Conservation (phyloP, 2,329 filamentous ascomycete species). For the Sarocladium strictum region DNA sequence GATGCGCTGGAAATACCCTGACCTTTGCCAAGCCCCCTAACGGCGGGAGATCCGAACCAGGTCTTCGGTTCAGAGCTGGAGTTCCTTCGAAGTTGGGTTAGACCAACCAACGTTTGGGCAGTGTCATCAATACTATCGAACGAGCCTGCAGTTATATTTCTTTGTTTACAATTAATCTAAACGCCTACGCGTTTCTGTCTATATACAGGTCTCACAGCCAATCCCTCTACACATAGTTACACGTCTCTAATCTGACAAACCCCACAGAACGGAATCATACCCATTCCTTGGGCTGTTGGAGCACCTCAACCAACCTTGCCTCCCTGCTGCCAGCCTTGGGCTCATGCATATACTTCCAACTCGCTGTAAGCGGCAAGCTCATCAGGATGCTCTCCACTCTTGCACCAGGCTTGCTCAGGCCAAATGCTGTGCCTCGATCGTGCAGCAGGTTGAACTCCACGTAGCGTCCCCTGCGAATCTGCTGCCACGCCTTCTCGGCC, state of each 20-base stretch:
- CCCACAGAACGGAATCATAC: slow-evolving; percentile 31
- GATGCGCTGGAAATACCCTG: no score
- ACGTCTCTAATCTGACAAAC: background rate
- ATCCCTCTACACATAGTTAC: no score
- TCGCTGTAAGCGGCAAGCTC: slow-evolving; percentile 88
- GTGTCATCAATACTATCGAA: no score
- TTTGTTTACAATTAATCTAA: no score
- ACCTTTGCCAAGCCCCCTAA: no score
- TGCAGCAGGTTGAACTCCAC: slow-evolving; percentile 99
- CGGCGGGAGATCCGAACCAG: no score
- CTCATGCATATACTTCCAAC: slow-evolving; percentile 94
- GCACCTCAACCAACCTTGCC: slow-evolving; percentile 70
- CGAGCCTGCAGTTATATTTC: no score
- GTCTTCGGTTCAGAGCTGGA: no score
- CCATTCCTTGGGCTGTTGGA: slow-evolving; percentile 62
- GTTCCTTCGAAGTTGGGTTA: no score
- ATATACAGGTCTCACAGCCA: no score
- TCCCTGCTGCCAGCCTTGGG: slow-evolving; percentile 71
- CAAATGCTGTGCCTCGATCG: slow-evolving; percentile 91
- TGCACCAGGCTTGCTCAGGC: slow-evolving; percentile 84
- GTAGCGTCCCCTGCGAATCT: slow-evolving; percentile 87
- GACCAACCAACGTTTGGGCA: no score
- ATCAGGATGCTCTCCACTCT: slow-evolving; percentile 96
- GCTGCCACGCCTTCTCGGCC: slow-evolving; percentile 92
- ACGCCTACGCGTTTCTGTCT: no score